Evolutionary conservation across 345 rosid genomes (phyloP).

Genomic region (Pugionium dolabratum): DNA sequence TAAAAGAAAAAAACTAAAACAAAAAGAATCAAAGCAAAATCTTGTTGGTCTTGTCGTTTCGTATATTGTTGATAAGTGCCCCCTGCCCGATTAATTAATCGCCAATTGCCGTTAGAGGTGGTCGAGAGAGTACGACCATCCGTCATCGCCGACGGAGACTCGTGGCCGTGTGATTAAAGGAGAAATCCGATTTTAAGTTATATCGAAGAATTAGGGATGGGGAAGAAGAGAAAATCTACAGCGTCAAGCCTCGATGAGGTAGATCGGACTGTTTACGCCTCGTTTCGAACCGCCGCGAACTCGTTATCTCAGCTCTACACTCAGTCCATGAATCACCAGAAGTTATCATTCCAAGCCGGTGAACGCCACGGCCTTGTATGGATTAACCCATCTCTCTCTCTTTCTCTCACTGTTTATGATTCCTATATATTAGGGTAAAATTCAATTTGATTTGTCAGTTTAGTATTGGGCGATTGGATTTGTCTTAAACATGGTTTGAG

Average conservation of each 20-base stretch:
- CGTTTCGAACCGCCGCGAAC: constrained; percentile 88
- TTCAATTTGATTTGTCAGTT: not conserved
- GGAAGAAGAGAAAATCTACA: constrained; percentile 88
- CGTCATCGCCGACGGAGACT: constrained; percentile 38
- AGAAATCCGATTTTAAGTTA: constrained; percentile 16
- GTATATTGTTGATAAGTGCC: no score
- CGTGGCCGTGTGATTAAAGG: constrained; percentile 7
- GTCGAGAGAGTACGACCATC: constrained; percentile 27
- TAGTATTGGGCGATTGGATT: not conserved
- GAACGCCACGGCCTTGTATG: constrained; percentile 70
- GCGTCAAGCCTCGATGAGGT: constrained; percentile 91
- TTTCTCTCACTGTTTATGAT: not conserved
- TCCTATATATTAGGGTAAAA: constrained; percentile 7
- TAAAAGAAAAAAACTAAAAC: no score
- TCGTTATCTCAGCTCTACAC: constrained; percentile 87
- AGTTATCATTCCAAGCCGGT: constrained; percentile 70
- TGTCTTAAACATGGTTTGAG: not conserved
- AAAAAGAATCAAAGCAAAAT: no score
- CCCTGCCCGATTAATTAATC: not conserved
- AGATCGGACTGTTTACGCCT: constrained; percentile 91
- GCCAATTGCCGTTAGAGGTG: not conserved
- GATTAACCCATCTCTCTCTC: constrained; percentile 3
- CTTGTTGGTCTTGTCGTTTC: no score
- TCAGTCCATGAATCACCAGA: constrained; percentile 79
- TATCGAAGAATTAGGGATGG: constrained; percentile 47